Base-by-base conservation (phyloP, 495 filamentous ascomycete genomes). In the Tuber melanosporum region DNA sequence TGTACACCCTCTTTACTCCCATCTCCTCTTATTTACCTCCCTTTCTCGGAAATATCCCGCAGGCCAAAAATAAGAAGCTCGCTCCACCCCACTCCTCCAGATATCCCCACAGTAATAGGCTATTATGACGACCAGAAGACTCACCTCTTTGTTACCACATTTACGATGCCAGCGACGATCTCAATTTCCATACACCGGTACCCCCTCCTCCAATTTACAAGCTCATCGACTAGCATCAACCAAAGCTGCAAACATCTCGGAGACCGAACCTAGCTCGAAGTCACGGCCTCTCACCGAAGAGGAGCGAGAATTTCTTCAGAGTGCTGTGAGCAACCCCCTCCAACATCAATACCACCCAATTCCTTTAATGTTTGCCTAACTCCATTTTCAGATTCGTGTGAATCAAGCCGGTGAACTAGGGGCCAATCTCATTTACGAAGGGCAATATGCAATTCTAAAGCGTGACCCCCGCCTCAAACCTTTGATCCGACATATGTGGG, bases 401-500 rank as follows among this genome's bases (percentile, higher is more conserved):
- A 96, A 97, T 84, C 93, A 97, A 85, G 93, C 93, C 44, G 93
- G 93, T 82, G 93, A 97, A 84, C 88, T 97, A 1, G 93, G 93
- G 69, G 93, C 93, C 7, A 93, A 91, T 42, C 87, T 95, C 42
- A 97, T 97, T 83, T 97, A 96, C 86, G 89, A 87, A 3, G 89
- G 92, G 20, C 93, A 97, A 84, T 91, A 93, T 45, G 85, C 89
- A 49, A 84, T 98, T 71, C 85, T 91, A 74, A 89, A 90, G 71
- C 87, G 89, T 0, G 91, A 99, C 82, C 94, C 95, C 0, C 93
- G 95, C 83, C 90, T 99, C 36, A 90, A 92, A 20, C 90, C 92
- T 0, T 85, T 98, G 26, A 97, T 99, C 92, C 90, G 91, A 76
- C 95, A 98, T 86, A 99, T 99, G 96, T 94, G 97, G 87, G 93